Percentiles rank a stretch among this genome's conserved stretches.
Conservation (phyloP, 1,284 basidiomycete genomes). For the Bjerkandera adusta region DNA sequence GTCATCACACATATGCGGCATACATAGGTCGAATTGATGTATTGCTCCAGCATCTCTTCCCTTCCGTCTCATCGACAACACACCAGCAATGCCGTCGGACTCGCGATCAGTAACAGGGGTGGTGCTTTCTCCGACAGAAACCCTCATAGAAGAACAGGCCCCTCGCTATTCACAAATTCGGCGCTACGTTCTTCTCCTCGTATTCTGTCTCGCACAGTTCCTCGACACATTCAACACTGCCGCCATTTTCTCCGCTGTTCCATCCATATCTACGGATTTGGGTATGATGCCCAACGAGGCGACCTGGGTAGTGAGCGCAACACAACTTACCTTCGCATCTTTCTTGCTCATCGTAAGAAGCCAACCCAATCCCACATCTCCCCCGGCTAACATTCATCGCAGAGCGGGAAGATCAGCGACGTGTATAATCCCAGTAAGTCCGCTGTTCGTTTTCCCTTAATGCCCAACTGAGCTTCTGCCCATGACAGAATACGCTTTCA, state of each 20-base stretch:
- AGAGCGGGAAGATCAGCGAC: neutral
- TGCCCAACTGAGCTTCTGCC: too few species aligned
- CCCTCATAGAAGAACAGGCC: too few species aligned
- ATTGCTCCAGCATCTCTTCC: too few species aligned
- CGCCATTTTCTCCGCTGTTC: slow-evolving; percentile 26
- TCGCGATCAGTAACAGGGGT: too few species aligned
- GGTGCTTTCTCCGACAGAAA: too few species aligned
- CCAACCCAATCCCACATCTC: neutral
- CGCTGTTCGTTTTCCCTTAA: too few species aligned
- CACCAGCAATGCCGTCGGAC: too few species aligned
- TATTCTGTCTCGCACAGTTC: neutral
- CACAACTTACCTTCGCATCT: slow-evolving; percentile 41
- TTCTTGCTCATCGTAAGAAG: slow-evolving; percentile 32
- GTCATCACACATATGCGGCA: too few species aligned
- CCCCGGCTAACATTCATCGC: neutral
- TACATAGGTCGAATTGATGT: too few species aligned
- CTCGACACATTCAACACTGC: slow-evolving; percentile 15
- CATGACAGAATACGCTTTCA: slow-evolving; percentile 17
- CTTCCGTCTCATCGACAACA: too few species aligned
- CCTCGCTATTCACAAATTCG: neutral
- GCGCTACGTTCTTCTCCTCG: neutral
- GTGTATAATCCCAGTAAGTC: neutral
- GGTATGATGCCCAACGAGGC: slow-evolving; percentile 25
- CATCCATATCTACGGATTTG: slow-evolving; percentile 22
- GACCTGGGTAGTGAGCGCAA: slow-evolving; percentile 39